These are phyloP conservation scores for Pseudohyphozyma bogoriensis DNA, from an alignment of 768 basidiomycete genomes.

Conservation along the genomic window DNA sequence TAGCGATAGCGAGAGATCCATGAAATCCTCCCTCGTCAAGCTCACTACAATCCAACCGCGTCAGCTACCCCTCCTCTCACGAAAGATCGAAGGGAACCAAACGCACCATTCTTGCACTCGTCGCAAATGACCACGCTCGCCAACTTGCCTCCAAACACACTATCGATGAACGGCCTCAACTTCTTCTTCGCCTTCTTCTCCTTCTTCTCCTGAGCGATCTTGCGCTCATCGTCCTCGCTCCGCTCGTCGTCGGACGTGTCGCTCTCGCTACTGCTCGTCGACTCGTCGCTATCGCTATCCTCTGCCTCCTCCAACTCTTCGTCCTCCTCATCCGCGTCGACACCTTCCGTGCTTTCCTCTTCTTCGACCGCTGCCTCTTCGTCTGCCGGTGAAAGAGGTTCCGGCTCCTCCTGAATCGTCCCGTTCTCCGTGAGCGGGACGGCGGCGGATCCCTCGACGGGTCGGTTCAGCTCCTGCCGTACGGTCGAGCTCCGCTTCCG, in stretches of 20 bases:
- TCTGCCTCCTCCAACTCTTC: slow-evolving; percentile 15
- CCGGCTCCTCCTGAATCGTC: no score
- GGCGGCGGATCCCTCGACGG: no score
- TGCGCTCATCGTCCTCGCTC: slow-evolving; percentile 2
- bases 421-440: no score
- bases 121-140: slow-evolving; percentile 89
- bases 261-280: not conserved
- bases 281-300: not conserved
- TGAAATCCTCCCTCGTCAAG: slow-evolving; percentile 85
- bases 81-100: not conserved
- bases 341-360: not conserved
- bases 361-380: not conserved
- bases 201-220: not conserved
- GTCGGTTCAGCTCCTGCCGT: not conserved
- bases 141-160: slow-evolving; percentile 79
- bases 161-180: slow-evolving; percentile 61
- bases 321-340: not conserved
- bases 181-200: slow-evolving; percentile 6
- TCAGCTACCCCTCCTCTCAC: not conserved
- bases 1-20: slow-evolving; percentile 82
- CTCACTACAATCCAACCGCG: slow-evolving; percentile 43
- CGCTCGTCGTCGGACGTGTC: slow-evolving; percentile 16
- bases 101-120: slow-evolving; percentile 70
- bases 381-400: not conserved
- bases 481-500: no score